These are phyloP conservation scores for Annulohypoxylon nitens DNA, from an alignment of 495 filamentous ascomycete species.

Conservation along the genomic window DNA sequence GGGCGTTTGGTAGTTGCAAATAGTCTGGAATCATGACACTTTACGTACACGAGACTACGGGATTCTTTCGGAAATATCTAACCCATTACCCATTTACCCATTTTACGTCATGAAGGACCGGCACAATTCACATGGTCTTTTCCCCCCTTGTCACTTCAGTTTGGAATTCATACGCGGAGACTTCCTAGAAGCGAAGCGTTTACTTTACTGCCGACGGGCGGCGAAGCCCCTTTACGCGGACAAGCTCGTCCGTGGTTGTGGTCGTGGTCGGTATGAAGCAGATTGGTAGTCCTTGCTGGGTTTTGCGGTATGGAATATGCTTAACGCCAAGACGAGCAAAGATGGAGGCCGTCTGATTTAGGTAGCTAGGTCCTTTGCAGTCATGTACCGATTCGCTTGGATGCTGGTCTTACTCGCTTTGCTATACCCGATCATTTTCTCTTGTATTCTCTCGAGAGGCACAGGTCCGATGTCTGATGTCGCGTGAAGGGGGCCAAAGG, in stretches of 20 bases:
- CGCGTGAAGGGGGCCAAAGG: neutral
- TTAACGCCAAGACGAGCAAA: slow-evolving; percentile 17
- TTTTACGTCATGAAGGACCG: slow-evolving; percentile 35
- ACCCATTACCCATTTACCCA: slow-evolving; percentile 32
- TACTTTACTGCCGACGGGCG: slow-evolving; percentile 8
- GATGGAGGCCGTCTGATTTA: slow-evolving; percentile 24
- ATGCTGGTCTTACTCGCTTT: slow-evolving; percentile 22
- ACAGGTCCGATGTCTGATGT: neutral
- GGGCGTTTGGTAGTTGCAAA: slow-evolving; percentile 53
- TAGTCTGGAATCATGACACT: slow-evolving; percentile 51
- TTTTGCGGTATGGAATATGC: slow-evolving; percentile 20
- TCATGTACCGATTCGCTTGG: slow-evolving; percentile 28
- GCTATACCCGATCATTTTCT: slow-evolving; percentile 11
- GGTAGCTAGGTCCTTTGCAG: slow-evolving; percentile 12
- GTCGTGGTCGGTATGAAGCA: slow-evolving; percentile 16
- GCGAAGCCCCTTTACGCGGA: neutral
- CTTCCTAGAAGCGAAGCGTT: slow-evolving; percentile 22
- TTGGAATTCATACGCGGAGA: slow-evolving; percentile 32
- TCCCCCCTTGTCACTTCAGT: slow-evolving; percentile 38
- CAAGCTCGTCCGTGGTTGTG: slow-evolving; percentile 9
- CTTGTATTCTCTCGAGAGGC: slow-evolving; percentile 15
- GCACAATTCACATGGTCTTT: slow-evolving; percentile 28
- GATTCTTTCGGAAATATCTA: slow-evolving; percentile 39
- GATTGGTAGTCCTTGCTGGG: slow-evolving; percentile 19
- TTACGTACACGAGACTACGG: slow-evolving; percentile 49